Evolutionary conservation across 129 eudicot species (phyloP), one percentile per base, ranked within the genome.

Genomic region (Saussurea involucrata): DNA sequence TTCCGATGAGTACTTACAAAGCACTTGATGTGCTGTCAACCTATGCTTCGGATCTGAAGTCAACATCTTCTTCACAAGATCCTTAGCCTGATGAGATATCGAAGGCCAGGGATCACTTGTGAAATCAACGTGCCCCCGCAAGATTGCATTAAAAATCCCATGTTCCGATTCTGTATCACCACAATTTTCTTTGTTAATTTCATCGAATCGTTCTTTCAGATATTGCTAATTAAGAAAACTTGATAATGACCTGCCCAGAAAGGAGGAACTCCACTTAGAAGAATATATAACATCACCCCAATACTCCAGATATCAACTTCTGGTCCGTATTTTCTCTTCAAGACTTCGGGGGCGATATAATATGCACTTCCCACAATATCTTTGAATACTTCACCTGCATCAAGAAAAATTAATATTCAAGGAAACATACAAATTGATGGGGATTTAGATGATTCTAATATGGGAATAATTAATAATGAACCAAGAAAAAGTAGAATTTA

Each of bases 351-450:
- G 53, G 97, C 97, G 4, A 92, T 90, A 73, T 92, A 92, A 85
- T 92, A 92, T 13, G 97, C 97, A 63, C 97, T 92, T 4, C 97
- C 97, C 68, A 92, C 97, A 3, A 92, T 89, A 82, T 92, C 97
- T 63, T 90, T 89, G 68, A 89, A 92, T 55, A 64, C 63, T 7
- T 92, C 96, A n/a, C 97, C 97, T 92, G 90, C 79, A 76, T 24
- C 36, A 22, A 73, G n/a, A 29, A 37, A 5, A 73, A 32, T 65
- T 49, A 68, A 63, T 40, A 3, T 10, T 70, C 68, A 27, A 31
- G 17, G 27, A 66, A 37, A 27, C 24, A 75, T 24, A 13, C 66
- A 20, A 7, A 60, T 60, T 60, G 28, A 61, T 21, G 5, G 66
- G 28, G 4, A 61, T 17, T 61, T 21, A 63, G 31, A 36, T 9